Evolutionary conservation across 2,329 filamentous ascomycete genomes (phyloP).

Genomic region (Calonectria montana): DNA sequence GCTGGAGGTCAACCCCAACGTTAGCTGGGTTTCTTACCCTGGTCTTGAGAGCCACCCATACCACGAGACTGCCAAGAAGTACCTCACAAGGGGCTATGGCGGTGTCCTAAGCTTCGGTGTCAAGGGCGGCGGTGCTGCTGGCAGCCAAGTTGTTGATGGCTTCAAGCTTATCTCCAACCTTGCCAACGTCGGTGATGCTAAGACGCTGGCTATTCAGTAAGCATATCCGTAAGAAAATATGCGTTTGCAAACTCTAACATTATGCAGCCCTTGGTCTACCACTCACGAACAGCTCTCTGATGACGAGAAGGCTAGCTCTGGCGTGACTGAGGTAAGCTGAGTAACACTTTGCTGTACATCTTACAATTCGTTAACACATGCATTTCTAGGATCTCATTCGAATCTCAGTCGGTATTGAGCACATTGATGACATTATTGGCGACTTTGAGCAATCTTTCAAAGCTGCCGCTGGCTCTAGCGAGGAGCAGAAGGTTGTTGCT

Average conservation of each 20-base stretch:
- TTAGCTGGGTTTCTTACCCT: slow-evolving; percentile 94
- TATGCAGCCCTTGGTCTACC: slow-evolving; percentile 80
- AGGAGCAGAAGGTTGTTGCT: slow-evolving; percentile 36
- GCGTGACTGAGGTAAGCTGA: slow-evolving; percentile 76
- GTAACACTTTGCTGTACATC: too few species aligned
- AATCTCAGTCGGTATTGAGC: slow-evolving; percentile 94
- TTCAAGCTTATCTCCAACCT: slow-evolving; percentile 97
- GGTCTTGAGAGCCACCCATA: slow-evolving; percentile 85
- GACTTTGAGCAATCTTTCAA: slow-evolving; percentile 94
- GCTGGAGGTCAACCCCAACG: slow-evolving; percentile 84
- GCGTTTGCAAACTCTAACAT: background rate
- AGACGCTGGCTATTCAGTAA: slow-evolving; percentile 89
- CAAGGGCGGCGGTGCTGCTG: slow-evolving; percentile 86
- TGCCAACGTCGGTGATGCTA: slow-evolving; percentile 95
- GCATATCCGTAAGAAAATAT: slow-evolving; percentile 25
- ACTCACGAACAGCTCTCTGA: slow-evolving; percentile 93
- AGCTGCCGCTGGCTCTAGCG: slow-evolving; percentile 61
- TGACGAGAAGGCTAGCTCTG: slow-evolving; percentile 82
- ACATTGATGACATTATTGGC: slow-evolving; percentile 96
- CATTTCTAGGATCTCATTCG: slow-evolving; percentile 81
- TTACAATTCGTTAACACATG: background rate
- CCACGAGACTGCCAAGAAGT: slow-evolving; percentile 86
- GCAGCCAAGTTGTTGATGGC: slow-evolving; percentile 88
- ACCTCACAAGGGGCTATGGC: slow-evolving; percentile 85
- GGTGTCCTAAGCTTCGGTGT: slow-evolving; percentile 95